Base-by-base conservation (phyloP, 2,329 filamentous ascomycete genomes). In the Huntiella moniliformis region DNA sequence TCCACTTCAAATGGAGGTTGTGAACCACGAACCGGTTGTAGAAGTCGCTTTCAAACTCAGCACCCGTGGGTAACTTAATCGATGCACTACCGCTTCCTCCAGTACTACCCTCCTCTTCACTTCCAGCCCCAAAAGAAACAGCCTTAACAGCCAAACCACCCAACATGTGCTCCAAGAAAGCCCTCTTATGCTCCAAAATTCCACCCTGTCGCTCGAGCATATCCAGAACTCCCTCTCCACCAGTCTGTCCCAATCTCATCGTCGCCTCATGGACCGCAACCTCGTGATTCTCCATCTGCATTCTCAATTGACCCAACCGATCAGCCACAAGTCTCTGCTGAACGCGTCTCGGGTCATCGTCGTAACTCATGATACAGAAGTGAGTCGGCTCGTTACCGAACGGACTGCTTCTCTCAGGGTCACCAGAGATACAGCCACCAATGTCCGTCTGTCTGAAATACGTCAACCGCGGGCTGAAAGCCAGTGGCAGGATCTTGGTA, bases 361-460 rank as follows among this genome's bases (percentile, higher is more conserved):
- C 81, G 51, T 82, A 76, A 43, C 83, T 88, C 82, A 98, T 95
- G 55, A 93, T 84, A 61, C 92, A 98, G 52, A 84, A 77, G 61
- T 98, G 92, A 0, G 88, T 95, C 1, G 83, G 80, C 59, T 98
- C 91, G 44, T 92, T 73, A 8, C 91, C 92, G 58, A 98, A 98
- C 0, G 82, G 79, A 59, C 87, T 96, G 11, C 78, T 85, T 36
- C 86, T 71, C 46, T 83, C 79, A 6, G 82, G 73, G 54, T 93
- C 84, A n/a, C 81, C 79, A 42, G 77, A 74, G 50, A 86, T 85
- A 16, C 77, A 72, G 50, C 83, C 79, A 12, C 77, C 77, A 57
- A 95, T 91, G 55, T 98, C 91, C 1, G 91, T 98, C 61, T 98
- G 86, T 31, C 91, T 77, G 66, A 95, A 94, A 60, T 98, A 98